phyloP scores from a whole-genome alignment of 108 stramenopile species.

The Cyclotella distinguenda region DNA sequence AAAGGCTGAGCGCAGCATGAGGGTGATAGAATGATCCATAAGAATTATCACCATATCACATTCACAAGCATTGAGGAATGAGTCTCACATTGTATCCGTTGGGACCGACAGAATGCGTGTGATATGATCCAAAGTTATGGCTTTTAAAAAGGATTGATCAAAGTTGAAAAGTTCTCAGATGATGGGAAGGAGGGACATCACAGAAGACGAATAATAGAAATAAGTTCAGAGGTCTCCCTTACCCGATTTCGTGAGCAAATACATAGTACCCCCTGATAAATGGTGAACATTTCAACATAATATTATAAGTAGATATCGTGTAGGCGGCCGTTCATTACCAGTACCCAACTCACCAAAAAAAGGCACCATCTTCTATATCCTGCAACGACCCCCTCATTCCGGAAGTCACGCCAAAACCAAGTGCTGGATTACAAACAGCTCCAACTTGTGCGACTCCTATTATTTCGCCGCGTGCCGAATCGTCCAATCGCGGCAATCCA shows the following conservation, averaged over 20 bases:
- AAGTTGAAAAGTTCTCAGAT: neutral
- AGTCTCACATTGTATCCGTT: too few relatives aligned
- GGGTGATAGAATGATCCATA: neutral
- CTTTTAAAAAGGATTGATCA: neutral
- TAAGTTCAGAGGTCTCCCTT: too few relatives aligned
- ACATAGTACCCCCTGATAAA: neutral
- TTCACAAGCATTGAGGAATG: too few relatives aligned
- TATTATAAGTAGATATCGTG: neutral
- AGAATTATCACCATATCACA: neutral
- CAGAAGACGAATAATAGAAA: neutral
- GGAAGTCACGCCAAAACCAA: too few relatives aligned
- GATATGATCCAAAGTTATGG: conserved; percentile 8
- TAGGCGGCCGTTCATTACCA: too few relatives aligned
- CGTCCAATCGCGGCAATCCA: too few relatives aligned
- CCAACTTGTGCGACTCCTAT: too few relatives aligned
- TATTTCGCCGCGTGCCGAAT: too few relatives aligned
- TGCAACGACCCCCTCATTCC: too few relatives aligned
- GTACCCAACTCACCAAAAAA: too few relatives aligned
- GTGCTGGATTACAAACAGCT: too few relatives aligned
- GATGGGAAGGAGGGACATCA: neutral
- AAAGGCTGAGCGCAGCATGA: neutral
- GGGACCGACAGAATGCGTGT: conserved; percentile 4
- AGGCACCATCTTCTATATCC: too few relatives aligned
- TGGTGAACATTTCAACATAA: neutral
- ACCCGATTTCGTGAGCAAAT: conserved; percentile 5